phyloP scores from a whole-genome alignment of 371 early-diverging fungal species.

The Mycotypha africana region DNA sequence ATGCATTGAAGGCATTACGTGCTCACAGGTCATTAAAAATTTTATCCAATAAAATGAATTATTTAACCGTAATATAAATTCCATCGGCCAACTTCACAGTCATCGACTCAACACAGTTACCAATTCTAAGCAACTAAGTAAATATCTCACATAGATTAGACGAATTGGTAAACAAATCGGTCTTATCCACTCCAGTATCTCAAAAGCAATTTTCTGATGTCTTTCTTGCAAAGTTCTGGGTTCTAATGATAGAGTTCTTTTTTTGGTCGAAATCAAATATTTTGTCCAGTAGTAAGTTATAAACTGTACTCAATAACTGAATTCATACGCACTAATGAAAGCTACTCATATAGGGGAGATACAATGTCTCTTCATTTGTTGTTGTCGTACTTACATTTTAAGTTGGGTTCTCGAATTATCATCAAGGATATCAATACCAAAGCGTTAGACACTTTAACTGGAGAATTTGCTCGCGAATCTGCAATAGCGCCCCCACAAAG shows the following conservation, averaged over 20 bases:
- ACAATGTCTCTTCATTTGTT: conserved; percentile 8
- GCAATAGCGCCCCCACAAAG: neutral
- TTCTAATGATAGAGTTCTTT: conserved; percentile 6
- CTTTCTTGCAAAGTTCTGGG: conserved; percentile 13
- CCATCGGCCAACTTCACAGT: no score
- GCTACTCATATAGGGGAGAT: conserved; percentile 9
- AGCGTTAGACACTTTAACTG: conserved; percentile 5
- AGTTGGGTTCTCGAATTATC: conserved; percentile 9
- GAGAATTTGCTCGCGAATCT: conserved; percentile 2
- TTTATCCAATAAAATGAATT: no score
- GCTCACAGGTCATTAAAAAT: no score
- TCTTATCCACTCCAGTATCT: conserved; percentile 4
- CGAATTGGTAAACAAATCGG: conserved; percentile 6
- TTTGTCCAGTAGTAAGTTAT: conserved; percentile 11
- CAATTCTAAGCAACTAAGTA: no score
- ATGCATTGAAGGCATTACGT: no score
- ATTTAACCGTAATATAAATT: no score
- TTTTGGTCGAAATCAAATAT: conserved; percentile 10
- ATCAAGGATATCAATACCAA: conserved; percentile 5
- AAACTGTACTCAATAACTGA: conserved; percentile 7
- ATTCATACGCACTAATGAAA: conserved; percentile 3
- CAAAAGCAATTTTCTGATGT: conserved; percentile 8
- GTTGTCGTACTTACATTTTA: conserved; percentile 4
- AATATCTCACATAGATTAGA: conserved; percentile 4
- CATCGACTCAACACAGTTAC: no score